Conservation (phyloP, 2,329 filamentous ascomycete genomes). For the Thielaviopsis populi region DNA sequence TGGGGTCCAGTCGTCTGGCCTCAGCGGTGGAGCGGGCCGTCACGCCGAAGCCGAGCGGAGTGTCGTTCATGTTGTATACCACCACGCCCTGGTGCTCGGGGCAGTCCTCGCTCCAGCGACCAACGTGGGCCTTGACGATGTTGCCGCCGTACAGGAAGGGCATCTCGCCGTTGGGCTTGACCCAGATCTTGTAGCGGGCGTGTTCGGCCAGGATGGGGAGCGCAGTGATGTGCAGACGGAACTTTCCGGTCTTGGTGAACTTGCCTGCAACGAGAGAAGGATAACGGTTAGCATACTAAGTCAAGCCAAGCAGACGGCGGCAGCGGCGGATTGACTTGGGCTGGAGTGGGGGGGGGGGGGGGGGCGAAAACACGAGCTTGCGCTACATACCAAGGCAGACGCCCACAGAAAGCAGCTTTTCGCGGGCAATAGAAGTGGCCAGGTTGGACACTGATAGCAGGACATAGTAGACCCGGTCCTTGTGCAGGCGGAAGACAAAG, state of each 20-base stretch:
- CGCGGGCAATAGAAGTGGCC: conserved; percentile 69
- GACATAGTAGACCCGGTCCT: conserved; percentile 81
- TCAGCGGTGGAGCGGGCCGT: conserved; percentile 79
- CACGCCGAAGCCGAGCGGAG: conserved; percentile 82
- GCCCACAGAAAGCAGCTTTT: conserved; percentile 72
- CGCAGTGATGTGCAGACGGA: conserved; percentile 80
- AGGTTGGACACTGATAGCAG: conserved; percentile 80
- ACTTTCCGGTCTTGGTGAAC: conserved; percentile 94
- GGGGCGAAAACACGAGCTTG: neutral
- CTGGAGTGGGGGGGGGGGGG: neutral
- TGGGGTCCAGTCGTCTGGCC: conserved; percentile 72
- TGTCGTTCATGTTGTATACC: conserved; percentile 84
- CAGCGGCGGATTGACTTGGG: neutral
- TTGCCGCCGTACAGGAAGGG: conserved; percentile 92
- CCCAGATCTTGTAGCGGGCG: conserved; percentile 92
- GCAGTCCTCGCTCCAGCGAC: conserved; percentile 77
- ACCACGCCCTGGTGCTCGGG: conserved; percentile 87
- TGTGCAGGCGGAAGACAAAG: conserved; percentile 73
- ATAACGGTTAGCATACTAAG: neutral
- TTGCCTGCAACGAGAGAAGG: conserved; percentile 43
- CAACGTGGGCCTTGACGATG: conserved; percentile 56
- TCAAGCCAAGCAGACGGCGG: too few species aligned
- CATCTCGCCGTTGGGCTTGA: conserved; percentile 93
- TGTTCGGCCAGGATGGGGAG: conserved; percentile 79
- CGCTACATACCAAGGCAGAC: conserved; percentile 52